A percentile compares a stretch with the other conserved stretches of the same genome.
Evolutionary conservation across 2,329 filamentous ascomycete species (phyloP).

Genomic region (Dryadomyces sulphureus): DNA sequence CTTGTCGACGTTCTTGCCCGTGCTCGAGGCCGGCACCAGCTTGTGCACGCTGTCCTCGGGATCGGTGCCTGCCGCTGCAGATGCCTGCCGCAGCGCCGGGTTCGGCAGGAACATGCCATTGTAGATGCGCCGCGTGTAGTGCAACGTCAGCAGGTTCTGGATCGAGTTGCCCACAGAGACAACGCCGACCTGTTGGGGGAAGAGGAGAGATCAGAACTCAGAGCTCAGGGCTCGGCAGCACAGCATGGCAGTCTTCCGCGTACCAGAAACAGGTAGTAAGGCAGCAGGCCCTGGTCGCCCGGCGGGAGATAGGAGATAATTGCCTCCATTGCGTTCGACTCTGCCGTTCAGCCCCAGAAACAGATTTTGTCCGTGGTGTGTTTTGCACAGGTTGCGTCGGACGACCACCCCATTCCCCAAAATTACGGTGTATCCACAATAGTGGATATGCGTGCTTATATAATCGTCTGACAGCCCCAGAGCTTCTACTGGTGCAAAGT

Average conservation of each 20-base stretch:
- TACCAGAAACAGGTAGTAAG: slow-evolving; percentile 45
- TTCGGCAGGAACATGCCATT: slow-evolving; percentile 46
- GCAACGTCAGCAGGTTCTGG: slow-evolving; percentile 67
- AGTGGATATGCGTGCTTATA: neutral
- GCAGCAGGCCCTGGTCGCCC: slow-evolving; percentile 35
- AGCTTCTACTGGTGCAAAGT: neutral
- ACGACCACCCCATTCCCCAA: neutral
- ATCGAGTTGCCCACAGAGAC: slow-evolving; percentile 73
- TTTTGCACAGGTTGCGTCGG: neutral
- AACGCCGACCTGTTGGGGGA: slow-evolving; percentile 50
- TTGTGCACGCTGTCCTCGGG: slow-evolving; percentile 38
- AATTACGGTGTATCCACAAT: neutral
- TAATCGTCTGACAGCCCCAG: no score
- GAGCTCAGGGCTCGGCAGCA: no score
- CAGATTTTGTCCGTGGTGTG: neutral
- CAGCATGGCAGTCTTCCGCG: slow-evolving; percentile 11
- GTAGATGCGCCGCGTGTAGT: slow-evolving; percentile 81
- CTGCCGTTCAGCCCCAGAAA: neutral
- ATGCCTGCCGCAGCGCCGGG: slow-evolving; percentile 21
- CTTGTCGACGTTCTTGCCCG: slow-evolving; percentile 28
- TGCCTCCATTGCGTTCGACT: slow-evolving; percentile 25
- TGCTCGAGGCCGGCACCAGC: slow-evolving; percentile 27
- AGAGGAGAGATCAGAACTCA: neutral
- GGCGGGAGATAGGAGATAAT: slow-evolving; percentile 30
- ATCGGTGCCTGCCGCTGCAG: slow-evolving; percentile 15